Evolutionary conservation across 2,329 filamentous ascomycete genomes (phyloP), one percentile per base, ranked within the genome.

Genomic region (Stagonosporopsis cucurbitacearum): DNA sequence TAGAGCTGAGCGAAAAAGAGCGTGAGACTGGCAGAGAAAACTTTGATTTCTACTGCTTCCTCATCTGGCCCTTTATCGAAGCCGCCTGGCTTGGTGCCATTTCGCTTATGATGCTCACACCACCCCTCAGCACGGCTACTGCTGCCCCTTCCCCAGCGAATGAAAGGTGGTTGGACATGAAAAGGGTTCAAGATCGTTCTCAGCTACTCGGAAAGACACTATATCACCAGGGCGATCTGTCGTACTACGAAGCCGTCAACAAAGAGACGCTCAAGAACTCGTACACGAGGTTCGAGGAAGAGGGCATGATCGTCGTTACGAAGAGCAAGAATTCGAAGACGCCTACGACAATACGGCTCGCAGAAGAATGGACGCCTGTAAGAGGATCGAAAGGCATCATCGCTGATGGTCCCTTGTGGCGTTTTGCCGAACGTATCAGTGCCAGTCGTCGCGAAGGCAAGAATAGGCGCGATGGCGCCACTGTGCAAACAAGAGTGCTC

Each of bases 21-120:
- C 84, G 93, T 17, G 81, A 84, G 26, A 87, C 84, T 6, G 95
- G 95, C 1, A 82, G 94, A 33, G 95, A 99, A 75, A 98, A 97
- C 68, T 99, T 90, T 69, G 95, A 99, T 72, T 99, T 99, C 76
- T 98, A 98, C 78, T 98, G 94, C 78, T 99, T 98, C 81, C 79
- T 99, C 19, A 92, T 99, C 60, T 99, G 95, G 95, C 95, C 95
- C 0, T 99, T 99, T 66, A 93, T 98, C 63, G 95, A 99, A 76
- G 90, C 93, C 0, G 89, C 86, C 48, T 99, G 95, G 95, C 84
- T 99, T 1, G 93, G 92, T 11, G 90, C 92, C 0, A 89, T 98
- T 0, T 92, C 90, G 0, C 81, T 98, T 0, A 88, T 96, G 80
- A 93, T 94, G 40, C 82, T 98, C 13, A 89, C 91, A 0, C 92